Evolutionary conservation across 148 eudicot species (phyloP), one percentile per base, ranked within the genome.

Genomic region (Silene conica): DNA sequence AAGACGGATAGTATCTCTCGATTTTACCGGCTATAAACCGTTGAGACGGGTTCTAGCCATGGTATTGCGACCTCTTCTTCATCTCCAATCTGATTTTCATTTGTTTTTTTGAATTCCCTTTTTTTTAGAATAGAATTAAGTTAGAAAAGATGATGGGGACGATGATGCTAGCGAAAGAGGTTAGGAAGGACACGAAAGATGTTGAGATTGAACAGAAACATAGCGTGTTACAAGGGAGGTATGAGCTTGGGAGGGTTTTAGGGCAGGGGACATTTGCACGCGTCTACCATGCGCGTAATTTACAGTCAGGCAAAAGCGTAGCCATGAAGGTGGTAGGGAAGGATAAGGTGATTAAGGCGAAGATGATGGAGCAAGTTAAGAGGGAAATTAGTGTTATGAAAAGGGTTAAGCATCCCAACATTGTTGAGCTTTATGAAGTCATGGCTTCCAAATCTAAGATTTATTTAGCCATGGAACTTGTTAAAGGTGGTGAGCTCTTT

Each of bases 251-350:
- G 2, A 83, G 93, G 59, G 72, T 83, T 15, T 43, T 91, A 25
- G 97, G 97, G 21, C 97, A 89, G 45, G 97, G 97, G 3, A 86
- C 90, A 6, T 91, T 91, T 67, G 97, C 93, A 12, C 87, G 89
- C 41, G 97, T 91, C n/a, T 91, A 91, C 67, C 88, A 81, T 70
- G 89, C 93, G 0, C 82, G 89, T 8, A 81, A 91, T 77, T 5
- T 91, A 22, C 79, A 83, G 31, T 75, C 86, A 0, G 90, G 88
- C 0, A 82, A 82, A 69, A 91, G 78, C 82, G 92, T 91, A 12
- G 96, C 96, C 54, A 91, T 91, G 89, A 91, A 91, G 43, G 86
- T 91, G 1, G 91, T 91, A 0, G 87, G 84, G 8, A 91, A 91
- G 69, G 96, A 91, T 67, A 91, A 91, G 77, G 89, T 91, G 15